A percentile compares a stretch with the other conserved stretches of the same genome.
phyloP scores from a whole-genome alignment of 1,139 yeast species.

The Debaryomycetaceae sp. region DNA sequence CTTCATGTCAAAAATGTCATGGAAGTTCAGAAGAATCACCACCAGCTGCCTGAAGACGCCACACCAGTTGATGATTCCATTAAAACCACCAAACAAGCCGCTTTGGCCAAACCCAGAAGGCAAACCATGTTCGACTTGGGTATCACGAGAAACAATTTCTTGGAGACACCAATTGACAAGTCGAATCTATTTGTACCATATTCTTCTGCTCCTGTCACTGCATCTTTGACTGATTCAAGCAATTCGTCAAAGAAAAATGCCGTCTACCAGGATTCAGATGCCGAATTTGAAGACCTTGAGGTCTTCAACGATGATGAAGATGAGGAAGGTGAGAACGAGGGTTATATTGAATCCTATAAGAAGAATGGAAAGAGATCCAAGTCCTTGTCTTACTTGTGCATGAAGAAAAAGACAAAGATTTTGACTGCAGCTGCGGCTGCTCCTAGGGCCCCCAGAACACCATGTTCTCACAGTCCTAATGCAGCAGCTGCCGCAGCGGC shows the following conservation, averaged over 20 bases:
- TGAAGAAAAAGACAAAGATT: conserved; percentile 48
- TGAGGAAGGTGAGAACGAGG: conserved; percentile 9
- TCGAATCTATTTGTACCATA: conserved; percentile 65
- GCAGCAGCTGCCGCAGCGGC: conserved; percentile 77
- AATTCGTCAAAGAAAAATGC: conserved; percentile 8
- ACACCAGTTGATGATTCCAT: conserved; percentile 12
- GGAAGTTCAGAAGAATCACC: conserved; percentile 32
- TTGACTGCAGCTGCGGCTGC: conserved; percentile 83
- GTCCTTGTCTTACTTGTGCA: conserved; percentile 54
- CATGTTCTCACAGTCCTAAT: conserved; percentile 53
- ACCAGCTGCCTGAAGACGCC: conserved; percentile 7
- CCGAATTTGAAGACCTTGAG: conserved; percentile 45
- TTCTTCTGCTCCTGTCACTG: conserved; percentile 74
- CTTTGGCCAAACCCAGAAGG: conserved; percentile 37
- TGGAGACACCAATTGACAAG: conserved; percentile 48
- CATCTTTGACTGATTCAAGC: conserved; percentile 42
- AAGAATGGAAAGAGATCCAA: conserved; percentile 58
- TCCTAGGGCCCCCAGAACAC: conserved; percentile 67
- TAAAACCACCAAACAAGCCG: conserved; percentile 25
- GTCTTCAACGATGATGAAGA: conserved; percentile 43
- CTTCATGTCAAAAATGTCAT: conserved; percentile 60
- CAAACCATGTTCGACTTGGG: conserved; percentile 51
- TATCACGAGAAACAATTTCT: conserved; percentile 42
- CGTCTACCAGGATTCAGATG: conserved; percentile 20
- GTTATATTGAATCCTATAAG: conserved; percentile 26